phyloP scores from a whole-genome alignment of 2,329 filamentous ascomycete species.

The Phialophora chinensis region DNA sequence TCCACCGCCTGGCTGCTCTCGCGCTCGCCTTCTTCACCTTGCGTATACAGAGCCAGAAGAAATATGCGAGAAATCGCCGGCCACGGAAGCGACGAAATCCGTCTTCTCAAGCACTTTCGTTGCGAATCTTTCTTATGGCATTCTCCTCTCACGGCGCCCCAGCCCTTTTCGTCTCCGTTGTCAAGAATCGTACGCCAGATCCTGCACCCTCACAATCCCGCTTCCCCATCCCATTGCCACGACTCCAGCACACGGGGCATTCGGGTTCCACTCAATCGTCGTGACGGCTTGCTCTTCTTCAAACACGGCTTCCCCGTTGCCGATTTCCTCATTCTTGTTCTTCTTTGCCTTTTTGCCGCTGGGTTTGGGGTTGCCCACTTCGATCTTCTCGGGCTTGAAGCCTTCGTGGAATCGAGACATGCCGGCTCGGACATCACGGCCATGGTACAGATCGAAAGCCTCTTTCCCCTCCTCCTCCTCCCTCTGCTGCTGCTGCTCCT shows the following conservation, averaged over 20 bases:
- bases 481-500: no score
- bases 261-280: slow-evolving; percentile 71
- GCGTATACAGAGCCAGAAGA: background rate
- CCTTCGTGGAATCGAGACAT: slow-evolving; percentile 53
- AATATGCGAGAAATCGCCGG: background rate
- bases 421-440: slow-evolving; percentile 40
- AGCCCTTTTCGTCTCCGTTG: background rate
- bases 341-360: slow-evolving; percentile 13
- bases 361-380: slow-evolving; percentile 36
- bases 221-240: slow-evolving; percentile 70
- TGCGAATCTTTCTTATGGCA: background rate
- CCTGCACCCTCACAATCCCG: slow-evolving; percentile 70
- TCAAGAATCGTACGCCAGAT: slow-evolving; percentile 57
- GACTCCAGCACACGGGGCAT: slow-evolving; percentile 69
- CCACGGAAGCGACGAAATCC: background rate
- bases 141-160: background rate
- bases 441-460: slow-evolving; percentile 34
- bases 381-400: slow-evolving; percentile 48
- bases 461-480: background rate
- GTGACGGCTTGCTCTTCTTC: slow-evolving; percentile 69
- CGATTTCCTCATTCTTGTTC: slow-evolving; percentile 13
- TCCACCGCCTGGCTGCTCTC: background rate
- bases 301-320: slow-evolving; percentile 55
- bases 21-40: background rate
- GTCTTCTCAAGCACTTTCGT: background rate